Percentiles rank a stretch among this genome's conserved stretches.
phyloP scores from a whole-genome alignment of 164 flowering plant species.

The Nymphaea colorata region DNA sequence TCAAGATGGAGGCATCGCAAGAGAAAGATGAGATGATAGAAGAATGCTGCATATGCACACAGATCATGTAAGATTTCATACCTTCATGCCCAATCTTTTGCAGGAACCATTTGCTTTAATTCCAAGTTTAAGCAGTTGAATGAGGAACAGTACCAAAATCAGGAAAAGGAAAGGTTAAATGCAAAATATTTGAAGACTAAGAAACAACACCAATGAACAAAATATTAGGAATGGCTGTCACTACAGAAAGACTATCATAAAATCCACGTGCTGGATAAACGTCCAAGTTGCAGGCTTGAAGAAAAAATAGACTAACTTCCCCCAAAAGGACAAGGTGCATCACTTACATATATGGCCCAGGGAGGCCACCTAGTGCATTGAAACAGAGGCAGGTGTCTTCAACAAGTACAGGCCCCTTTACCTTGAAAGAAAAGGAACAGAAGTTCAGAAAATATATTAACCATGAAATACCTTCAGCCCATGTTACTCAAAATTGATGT shows the following conservation, averaged over 20 bases:
- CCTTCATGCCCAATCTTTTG: conserved; percentile 96
- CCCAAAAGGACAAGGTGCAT: neutral
- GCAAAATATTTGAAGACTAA: no score
- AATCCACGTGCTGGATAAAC: no score
- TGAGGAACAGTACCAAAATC: neutral
- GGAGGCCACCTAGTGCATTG: conserved; percentile 86
- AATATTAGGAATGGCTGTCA: no score
- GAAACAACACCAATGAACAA: no score
- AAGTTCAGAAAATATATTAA: neutral
- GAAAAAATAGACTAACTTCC: neutral
- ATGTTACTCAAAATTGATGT: no score
- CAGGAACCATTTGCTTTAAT: conserved; percentile 89
- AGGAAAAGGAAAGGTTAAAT: neutral
- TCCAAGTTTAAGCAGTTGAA: neutral
- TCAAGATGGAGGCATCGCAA: conserved; percentile 4
- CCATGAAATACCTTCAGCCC: no score
- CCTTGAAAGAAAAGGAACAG: conserved; percentile 20
- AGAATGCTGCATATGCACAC: neutral
- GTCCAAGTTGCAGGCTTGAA: neutral
- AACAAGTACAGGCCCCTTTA: conserved; percentile 85
- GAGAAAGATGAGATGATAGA: neutral
- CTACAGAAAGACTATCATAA: no score
- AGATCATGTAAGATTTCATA: conserved; percentile 6
- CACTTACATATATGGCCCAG: conserved; percentile 96
- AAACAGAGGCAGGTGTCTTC: conserved; percentile 98